Evolutionary conservation across 2,329 filamentous ascomycete genomes (phyloP).

Genomic region (Aspergillus floridensis): DNA sequence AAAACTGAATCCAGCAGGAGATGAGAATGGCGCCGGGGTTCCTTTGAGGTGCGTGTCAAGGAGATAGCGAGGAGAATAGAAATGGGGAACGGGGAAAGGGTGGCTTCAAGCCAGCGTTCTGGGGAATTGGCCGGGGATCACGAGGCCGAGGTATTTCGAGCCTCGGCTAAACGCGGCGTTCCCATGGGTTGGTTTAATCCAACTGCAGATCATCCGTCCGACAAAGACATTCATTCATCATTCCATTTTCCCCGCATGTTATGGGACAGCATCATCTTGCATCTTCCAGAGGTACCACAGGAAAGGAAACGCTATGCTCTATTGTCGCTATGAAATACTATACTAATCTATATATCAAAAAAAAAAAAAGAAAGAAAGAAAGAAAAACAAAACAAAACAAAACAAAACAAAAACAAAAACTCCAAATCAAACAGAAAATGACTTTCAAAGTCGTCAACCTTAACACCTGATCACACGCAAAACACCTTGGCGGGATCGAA

Average conservation of each 20-base stretch:
- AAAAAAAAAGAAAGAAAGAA: too few relatives aligned
- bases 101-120: background rate
- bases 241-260: too few relatives aligned
- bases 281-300: too few relatives aligned
- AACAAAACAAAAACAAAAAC: too few relatives aligned
- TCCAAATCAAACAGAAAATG: too few relatives aligned
- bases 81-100: background rate
- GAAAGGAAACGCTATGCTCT: too few relatives aligned
- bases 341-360: too few relatives aligned
- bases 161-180: conserved; percentile 5
- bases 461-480: conserved; percentile 8
- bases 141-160: background rate
- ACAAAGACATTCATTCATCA: too few relatives aligned
- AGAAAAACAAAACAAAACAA: too few relatives aligned
- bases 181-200: background rate
- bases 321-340: too few relatives aligned
- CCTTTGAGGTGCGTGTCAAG: background rate
- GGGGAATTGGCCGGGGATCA: conserved; percentile 44
- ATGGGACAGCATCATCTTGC: too few relatives aligned
- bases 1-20: background rate
- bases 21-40: background rate
- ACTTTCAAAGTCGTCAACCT: background rate
- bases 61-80: background rate
- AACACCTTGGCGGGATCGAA: conserved; percentile 35
- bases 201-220: conserved; percentile 3